Evolutionary conservation across 306 rosid species (phyloP), one percentile per base, ranked within the genome.

Genomic region (Mucuna pruriens): DNA sequence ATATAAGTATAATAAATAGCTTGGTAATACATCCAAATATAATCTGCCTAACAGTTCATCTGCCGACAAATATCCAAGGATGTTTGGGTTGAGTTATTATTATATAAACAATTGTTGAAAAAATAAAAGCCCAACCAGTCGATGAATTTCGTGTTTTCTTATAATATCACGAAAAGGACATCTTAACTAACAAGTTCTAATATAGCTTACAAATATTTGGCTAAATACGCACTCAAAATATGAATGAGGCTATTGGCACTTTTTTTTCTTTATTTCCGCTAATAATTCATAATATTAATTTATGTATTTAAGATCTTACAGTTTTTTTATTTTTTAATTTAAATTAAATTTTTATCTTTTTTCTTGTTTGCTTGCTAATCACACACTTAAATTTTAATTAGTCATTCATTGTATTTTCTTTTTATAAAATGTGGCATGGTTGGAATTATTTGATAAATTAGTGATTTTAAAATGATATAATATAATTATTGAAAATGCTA

Each of bases 91-190:
- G 5, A 45, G 58, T 4, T 31, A 0, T 48, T 31, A 0, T 48
- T 26, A 2, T 15, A 61, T 9, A 16, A 40, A 5, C 2, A 52
- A 63, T 67, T 29, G 61, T 9, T 38, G 22, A 0, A 40, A 15
- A 57, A 46, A 52, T 8, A 15, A 46, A 34, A 13, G 15, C 22
- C 71, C 44, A 87, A 77, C 84, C 84, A 71, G 75, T 88, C 86
- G 73, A 55, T 19, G 34, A 44, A 57, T 46, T 67, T 40, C 40
- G 6, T 40, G 54, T 34, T 80, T 58, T 42, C 65, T 76, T 58
- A 72, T 33, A 33, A 22, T 52, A 64, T 71, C 7, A 15, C 1
- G 89, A 90, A 81, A 85, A 83, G 79, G 92, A 88, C 92, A 79
- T 88, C 73, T 39, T 61, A 81, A 81, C 90, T 40, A 19, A 49